Percentiles rank a stretch among this genome's conserved stretches.
Conservation (phyloP, 1,284 basidiomycete genomes). For the Exobasidium cylindrosporum region DNA sequence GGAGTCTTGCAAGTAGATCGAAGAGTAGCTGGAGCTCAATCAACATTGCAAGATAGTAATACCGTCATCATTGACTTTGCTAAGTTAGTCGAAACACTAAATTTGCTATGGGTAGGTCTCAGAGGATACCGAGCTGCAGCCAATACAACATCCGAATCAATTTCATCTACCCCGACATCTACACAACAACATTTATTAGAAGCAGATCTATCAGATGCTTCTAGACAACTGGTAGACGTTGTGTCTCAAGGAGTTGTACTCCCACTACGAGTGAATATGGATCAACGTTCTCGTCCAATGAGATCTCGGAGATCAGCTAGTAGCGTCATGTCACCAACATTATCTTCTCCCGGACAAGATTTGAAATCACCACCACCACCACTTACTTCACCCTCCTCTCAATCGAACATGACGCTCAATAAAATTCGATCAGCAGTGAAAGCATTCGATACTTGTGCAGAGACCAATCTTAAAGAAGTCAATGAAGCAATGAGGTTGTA, state of each 20-base stretch:
- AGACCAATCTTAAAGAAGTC: constrained; percentile 1
- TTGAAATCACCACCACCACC: constrained; percentile 3
- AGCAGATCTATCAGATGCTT: background rate
- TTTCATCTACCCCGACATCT: background rate
- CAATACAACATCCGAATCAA: background rate
- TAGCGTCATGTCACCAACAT: background rate
- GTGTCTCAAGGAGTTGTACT: background rate
- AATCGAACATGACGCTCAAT: background rate
- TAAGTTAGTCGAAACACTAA: background rate
- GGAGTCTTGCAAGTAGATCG: background rate
- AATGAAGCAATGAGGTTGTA: background rate
- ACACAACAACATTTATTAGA: background rate
- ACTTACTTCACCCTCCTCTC: background rate
- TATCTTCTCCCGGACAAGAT: background rate
- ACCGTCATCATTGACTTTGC: constrained; percentile 6
- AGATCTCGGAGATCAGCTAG: background rate
- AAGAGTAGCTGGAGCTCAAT: background rate
- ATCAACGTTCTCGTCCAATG: background rate
- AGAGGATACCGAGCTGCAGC: background rate
- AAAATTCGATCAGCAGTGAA: background rate
- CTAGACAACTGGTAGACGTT: constrained; percentile 8
- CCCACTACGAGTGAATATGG: constrained; percentile 8
- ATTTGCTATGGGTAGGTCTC: constrained; percentile 5
- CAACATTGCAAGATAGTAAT: background rate
- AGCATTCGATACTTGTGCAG: constrained; percentile 5